phyloP scores from a whole-genome alignment of 129 eudicot genomes.

The Silybum marianum region DNA sequence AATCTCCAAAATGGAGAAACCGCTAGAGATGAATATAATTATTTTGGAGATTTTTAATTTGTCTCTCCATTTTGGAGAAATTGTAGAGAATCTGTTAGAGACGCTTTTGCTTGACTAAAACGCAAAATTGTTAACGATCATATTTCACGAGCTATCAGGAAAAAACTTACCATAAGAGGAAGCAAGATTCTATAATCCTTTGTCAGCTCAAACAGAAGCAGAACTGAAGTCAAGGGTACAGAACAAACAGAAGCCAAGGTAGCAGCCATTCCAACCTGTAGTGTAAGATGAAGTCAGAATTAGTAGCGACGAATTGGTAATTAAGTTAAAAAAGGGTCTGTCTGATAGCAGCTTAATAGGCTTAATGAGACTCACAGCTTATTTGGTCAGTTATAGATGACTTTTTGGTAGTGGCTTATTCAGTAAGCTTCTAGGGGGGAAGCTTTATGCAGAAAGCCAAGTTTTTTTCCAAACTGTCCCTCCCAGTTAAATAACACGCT shows the following conservation, averaged over 20 bases:
- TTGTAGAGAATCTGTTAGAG: neutral
- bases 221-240: constrained; percentile 94
- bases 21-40: neutral
- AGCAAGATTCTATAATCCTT: constrained; percentile 97
- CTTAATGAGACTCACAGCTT: too few relatives aligned
- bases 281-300: constrained; percentile 10
- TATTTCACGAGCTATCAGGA: neutral
- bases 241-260: constrained; percentile 98
- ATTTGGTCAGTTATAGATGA: too few relatives aligned
- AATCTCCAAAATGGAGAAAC: neutral
- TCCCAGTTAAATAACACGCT: too few relatives aligned
- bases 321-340: neutral
- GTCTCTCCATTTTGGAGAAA: neutral
- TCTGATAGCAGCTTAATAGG: too few relatives aligned
- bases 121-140: neutral
- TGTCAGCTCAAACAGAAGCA: constrained; percentile 95
- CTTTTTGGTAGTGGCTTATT: too few relatives aligned
- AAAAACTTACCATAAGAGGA: constrained; percentile 85
- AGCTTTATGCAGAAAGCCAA: too few relatives aligned
- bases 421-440: too few relatives aligned
- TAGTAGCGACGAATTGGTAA: neutral
- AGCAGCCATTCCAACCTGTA: constrained; percentile 99
- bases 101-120: neutral
- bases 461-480: too few relatives aligned
- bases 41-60: neutral